These are phyloP conservation scores for Lipomyces spencermartinsiae DNA, from an alignment of 805 yeast species.

Conservation along the genomic window DNA sequence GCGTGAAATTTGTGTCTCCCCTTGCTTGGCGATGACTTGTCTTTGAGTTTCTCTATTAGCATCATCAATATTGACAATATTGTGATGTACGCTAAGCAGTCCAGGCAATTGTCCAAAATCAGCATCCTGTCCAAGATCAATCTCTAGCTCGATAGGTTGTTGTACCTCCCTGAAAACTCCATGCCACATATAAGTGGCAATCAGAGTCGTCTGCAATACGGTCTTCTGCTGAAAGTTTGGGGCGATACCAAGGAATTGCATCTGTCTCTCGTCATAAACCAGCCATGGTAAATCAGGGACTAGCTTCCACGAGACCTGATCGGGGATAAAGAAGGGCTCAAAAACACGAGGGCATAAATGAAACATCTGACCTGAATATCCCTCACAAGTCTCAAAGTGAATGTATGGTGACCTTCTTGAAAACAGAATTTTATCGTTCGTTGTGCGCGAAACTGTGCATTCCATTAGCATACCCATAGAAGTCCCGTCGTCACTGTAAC, in stretches of 20 bases:
- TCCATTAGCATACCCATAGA: conserved; percentile 20
- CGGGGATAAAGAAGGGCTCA: conserved; percentile 27
- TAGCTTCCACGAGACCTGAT: conserved; percentile 15
- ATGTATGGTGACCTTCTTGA: conserved; percentile 20
- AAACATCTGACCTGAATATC: conserved; percentile 20
- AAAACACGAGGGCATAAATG: conserved; percentile 16
- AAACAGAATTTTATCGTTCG: conserved; percentile 4
- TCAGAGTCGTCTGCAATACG: conserved; percentile 12
- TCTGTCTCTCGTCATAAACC: conserved; percentile 11
- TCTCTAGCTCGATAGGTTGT: conserved; percentile 21
- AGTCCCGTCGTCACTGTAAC: conserved; percentile 20
- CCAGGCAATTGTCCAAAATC: conserved; percentile 24
- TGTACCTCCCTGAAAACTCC: conserved; percentile 25
- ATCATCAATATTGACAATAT: neutral
- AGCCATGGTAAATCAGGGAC: conserved; percentile 28
- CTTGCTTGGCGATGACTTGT: conserved; percentile 3
- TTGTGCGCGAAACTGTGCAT: conserved; percentile 12
- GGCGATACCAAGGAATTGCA: conserved; percentile 22
- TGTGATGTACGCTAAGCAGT: conserved; percentile 13
- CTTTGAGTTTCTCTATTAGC: neutral
- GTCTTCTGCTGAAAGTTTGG: conserved; percentile 29
- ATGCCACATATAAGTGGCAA: conserved; percentile 24
- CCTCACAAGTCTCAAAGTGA: conserved; percentile 16
- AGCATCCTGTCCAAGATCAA: conserved; percentile 16
- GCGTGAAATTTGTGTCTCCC: neutral